These are phyloP conservation scores for Daedaleopsis nitida DNA, from an alignment of 768 basidiomycete species.

Conservation along the genomic window DNA sequence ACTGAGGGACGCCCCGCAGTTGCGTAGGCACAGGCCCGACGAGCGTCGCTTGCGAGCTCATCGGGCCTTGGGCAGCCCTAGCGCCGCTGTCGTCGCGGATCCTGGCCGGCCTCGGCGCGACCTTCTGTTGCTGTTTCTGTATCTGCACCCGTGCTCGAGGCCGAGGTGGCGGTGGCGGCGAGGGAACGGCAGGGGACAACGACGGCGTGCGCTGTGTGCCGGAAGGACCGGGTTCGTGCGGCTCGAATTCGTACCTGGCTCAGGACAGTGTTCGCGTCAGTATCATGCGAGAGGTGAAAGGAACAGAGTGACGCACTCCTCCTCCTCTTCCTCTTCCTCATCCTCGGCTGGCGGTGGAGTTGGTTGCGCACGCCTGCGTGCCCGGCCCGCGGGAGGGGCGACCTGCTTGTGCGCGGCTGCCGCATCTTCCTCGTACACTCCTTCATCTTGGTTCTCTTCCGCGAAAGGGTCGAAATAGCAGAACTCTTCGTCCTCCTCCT, in stretches of 20 bases:
- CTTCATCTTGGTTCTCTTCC: no score
- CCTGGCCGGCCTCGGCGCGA: background rate
- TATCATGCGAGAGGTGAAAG: background rate
- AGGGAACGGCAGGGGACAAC: background rate
- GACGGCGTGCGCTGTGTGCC: conserved; percentile 15
- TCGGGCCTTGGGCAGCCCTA: background rate
- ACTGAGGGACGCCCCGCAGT: background rate
- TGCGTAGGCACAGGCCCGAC: conserved; percentile 14
- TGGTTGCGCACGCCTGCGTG: no score
- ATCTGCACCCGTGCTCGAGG: no score
- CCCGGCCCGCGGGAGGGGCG: no score
- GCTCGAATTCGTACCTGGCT: background rate
- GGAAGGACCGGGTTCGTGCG: conserved; percentile 20
- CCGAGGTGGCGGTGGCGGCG: background rate
- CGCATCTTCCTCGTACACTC: background rate
- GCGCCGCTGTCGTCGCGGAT: background rate
- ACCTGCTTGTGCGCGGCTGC: background rate
- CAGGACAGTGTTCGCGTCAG: background rate
- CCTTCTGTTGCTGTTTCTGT: background rate
- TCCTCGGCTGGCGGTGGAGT: no score
- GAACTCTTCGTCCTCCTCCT: conserved; percentile 1
- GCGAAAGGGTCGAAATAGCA: background rate
- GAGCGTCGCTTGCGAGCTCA: conserved; percentile 20
- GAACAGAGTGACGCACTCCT: background rate
- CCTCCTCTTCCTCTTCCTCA: background rate